Conservation (phyloP, 2,329 filamentous ascomycete genomes). For the Microcyclosporella mali region DNA sequence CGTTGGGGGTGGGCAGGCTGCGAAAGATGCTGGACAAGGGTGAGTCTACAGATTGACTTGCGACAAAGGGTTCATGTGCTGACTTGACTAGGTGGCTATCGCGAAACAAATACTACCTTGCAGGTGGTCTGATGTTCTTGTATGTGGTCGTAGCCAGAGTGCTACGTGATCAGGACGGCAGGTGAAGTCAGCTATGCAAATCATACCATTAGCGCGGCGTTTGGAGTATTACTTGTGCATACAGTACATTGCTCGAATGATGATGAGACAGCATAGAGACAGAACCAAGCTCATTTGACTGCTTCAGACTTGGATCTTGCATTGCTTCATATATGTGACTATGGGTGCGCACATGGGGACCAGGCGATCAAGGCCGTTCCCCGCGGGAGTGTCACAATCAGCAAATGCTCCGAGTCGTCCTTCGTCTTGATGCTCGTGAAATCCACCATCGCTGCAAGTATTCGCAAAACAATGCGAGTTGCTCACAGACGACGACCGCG, state of each 20-base stretch:
- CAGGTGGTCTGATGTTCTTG: constrained; percentile 63
- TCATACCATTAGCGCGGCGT: constrained; percentile 2
- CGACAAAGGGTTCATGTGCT: too few relatives aligned
- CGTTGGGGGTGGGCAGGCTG: constrained; percentile 71
- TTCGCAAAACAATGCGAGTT: constrained; percentile 18
- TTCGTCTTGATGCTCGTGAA: constrained; percentile 13
- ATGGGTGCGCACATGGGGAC: constrained; percentile 29
- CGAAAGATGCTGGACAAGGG: constrained; percentile 69
- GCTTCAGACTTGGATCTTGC: constrained; percentile 2
- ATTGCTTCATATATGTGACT: constrained; percentile 25
- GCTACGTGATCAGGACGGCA: constrained; percentile 46
- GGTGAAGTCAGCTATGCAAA: not conserved
- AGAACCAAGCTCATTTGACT: too few relatives aligned
- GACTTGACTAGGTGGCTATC: constrained; percentile 54
- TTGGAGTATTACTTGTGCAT: not conserved
- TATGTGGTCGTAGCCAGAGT: constrained; percentile 79
- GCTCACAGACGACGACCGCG: constrained; percentile 97
- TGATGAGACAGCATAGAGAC: too few relatives aligned
- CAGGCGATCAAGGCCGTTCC: constrained; percentile 35
- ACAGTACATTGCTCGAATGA: too few relatives aligned
- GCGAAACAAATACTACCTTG: constrained; percentile 70
- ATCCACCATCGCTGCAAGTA: constrained; percentile 9
- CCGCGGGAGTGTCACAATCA: constrained; percentile 35
- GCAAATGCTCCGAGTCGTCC: constrained; percentile 23
- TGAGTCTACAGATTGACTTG: too few relatives aligned